Evolutionary conservation across 2,329 filamentous ascomycete genomes (phyloP).

Genomic region (Talaromyces rugulosus): DNA sequence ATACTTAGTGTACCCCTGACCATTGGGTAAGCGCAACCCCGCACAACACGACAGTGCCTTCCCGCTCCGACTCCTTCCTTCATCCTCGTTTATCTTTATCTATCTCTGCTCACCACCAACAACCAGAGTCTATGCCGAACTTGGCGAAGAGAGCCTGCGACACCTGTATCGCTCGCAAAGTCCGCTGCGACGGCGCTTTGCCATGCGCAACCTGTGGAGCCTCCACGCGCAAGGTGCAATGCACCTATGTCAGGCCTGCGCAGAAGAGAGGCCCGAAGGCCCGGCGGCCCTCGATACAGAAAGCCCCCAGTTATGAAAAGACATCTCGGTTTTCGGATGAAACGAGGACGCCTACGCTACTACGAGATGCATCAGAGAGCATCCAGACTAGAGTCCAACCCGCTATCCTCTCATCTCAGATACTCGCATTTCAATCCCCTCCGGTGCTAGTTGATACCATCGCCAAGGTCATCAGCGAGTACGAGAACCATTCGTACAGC

Average conservation of each 20-base stretch:
- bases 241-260: conserved; percentile 25
- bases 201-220: conserved; percentile 25
- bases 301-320: background rate
- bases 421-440: background rate
- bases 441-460: conserved; percentile 8
- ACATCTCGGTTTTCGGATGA: background rate
- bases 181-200: conserved; percentile 25
- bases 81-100: background rate
- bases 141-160: conserved; percentile 28
- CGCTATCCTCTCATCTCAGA: background rate
- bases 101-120: background rate
- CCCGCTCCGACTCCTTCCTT: background rate
- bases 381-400: background rate
- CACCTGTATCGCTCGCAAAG: conserved; percentile 26
- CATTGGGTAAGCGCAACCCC: background rate
- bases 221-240: conserved; percentile 17
- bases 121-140: conserved; percentile 7
- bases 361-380: background rate
- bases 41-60: background rate
- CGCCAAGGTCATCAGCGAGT: conserved; percentile 17
- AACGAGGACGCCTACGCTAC: background rate
- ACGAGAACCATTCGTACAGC: conserved; percentile 22
- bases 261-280: conserved; percentile 26
- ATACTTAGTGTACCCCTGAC: background rate
- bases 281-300: conserved; percentile 11